phyloP scores from a whole-genome alignment of 495 filamentous ascomycete genomes.

The Cetradonia linearis region DNA sequence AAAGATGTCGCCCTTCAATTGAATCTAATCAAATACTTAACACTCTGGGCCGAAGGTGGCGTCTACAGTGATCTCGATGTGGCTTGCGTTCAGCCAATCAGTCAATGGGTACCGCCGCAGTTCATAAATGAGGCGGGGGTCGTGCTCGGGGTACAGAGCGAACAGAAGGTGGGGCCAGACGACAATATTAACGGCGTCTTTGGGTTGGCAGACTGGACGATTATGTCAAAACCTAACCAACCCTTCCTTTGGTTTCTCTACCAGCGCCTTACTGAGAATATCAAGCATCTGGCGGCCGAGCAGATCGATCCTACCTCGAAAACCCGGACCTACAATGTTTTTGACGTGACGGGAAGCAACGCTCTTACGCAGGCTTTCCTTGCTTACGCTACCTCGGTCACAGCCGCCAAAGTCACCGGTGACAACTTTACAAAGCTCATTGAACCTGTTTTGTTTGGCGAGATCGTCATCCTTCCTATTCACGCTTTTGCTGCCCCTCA shows the following conservation, averaged over 20 bases:
- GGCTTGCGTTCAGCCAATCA: slow-evolving; percentile 39
- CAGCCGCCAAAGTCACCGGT: slow-evolving; percentile 6
- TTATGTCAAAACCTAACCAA: slow-evolving; percentile 33
- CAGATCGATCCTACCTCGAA: slow-evolving; percentile 1
- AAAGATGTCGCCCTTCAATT: slow-evolving; percentile 41
- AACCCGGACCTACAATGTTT: slow-evolving; percentile 21
- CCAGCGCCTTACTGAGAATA: slow-evolving; percentile 23
- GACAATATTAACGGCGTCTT: slow-evolving; percentile 24
- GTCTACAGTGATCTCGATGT: slow-evolving; percentile 51
- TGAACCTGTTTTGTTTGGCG: slow-evolving; percentile 24
- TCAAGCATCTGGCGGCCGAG: slow-evolving; percentile 17
- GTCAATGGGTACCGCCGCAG: slow-evolving; percentile 42
- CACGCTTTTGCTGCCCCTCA: slow-evolving; percentile 26
- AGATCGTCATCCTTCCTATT: slow-evolving; percentile 28
- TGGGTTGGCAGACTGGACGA: slow-evolving; percentile 36
- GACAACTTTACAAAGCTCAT: slow-evolving; percentile 23
- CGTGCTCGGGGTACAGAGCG: slow-evolving; percentile 32
- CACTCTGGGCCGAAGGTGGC: slow-evolving; percentile 48
- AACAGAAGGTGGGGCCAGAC: slow-evolving; percentile 20
- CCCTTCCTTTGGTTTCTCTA: slow-evolving; percentile 26
- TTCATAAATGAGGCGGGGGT: slow-evolving; percentile 30
- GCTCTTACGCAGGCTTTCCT: slow-evolving; percentile 21
- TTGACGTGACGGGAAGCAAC: slow-evolving; percentile 24
- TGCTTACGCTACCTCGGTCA: slow-evolving; percentile 15
- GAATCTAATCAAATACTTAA: slow-evolving; percentile 49